Evolutionary conservation across 495 filamentous ascomycete genomes (phyloP), one percentile per base, ranked within the genome.

Genomic region (Talaromyces nanjingensis): DNA sequence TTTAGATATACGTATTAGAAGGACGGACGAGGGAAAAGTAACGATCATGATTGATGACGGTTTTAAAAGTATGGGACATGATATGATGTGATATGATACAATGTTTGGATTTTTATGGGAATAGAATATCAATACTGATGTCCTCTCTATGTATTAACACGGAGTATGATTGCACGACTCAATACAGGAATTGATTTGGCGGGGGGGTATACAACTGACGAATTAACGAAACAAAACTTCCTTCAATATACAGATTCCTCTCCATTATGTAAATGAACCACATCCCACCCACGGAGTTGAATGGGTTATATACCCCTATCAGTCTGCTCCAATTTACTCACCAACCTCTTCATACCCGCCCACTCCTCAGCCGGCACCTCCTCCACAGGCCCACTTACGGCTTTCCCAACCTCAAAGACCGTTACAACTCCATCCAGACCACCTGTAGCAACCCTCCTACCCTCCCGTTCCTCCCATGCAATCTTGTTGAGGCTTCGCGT

Each of bases 331-430:
- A 90, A 69, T 71, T 88, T 84, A 49, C 83, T 83, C 9, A 96
- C 81, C 68, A 96, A 76, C 74, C 88, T 91, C 84, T 96, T 97
- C 67, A 97, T 89, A 57, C 82, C 88, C 34, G 85, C 81, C 94
- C 94, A 97, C 73, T 97, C 94, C 68, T 98, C 94, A 61, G 83
- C 85, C 68, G 87, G 86, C 2, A 91, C 84, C 22, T 83, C 83
- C 67, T 96, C 92, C 64, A 86, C 84, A 8, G 74, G 71, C 6
- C 92, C 92, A 27, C 90, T 88, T 20, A 97, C 74, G 59, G 92
- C 92, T 55, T 83, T 84, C 16, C 91, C 96, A 18, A 98, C 92
- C 76, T 99, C 94, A 73, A 97, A 97, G 18, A 99, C 86, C 0
- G 88, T 96, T 16, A 97, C 84, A 2, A 89, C 86, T 1, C 94